Evolutionary conservation across 2,329 filamentous ascomycete species (phyloP).

Genomic region (Fusarium pseudoanthophilum): DNA sequence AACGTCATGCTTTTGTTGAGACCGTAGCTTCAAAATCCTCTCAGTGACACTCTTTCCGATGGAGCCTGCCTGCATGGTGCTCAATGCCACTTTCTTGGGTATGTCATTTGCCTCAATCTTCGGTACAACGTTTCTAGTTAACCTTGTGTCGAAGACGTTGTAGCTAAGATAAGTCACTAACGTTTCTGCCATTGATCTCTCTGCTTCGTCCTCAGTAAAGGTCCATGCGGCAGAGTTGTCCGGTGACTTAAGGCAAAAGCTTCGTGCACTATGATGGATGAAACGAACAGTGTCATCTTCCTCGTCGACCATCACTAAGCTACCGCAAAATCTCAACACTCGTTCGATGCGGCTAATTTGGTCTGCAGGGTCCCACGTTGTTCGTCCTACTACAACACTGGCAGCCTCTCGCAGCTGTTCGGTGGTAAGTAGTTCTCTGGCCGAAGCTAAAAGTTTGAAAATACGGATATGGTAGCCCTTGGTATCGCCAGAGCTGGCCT

Average conservation of each 20-base stretch:
- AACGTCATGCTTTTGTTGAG: background rate
- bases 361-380: constrained; percentile 35
- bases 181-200: background rate
- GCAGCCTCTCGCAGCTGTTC: constrained; percentile 54
- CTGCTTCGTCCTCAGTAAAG: background rate
- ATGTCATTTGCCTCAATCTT: background rate
- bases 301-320: constrained; percentile 50
- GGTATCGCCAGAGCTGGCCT: constrained; percentile 2
- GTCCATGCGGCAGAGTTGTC: background rate
- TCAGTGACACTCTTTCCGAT: too few species aligned
- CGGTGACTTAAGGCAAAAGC: constrained; percentile 46
- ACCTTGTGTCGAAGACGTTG: background rate
- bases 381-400: constrained; percentile 49
- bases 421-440: constrained; percentile 45
- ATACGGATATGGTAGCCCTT: constrained; percentile 40
- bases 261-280: constrained; percentile 50
- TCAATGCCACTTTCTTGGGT: background rate
- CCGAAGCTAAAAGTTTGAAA: constrained; percentile 48
- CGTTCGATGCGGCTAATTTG: constrained; percentile 42
- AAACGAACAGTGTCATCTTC: constrained; percentile 42
- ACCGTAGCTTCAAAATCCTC: too few species aligned
- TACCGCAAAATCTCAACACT: constrained; percentile 47
- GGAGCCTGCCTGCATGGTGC: too few species aligned
- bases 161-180: constrained; percentile 10
- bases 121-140: background rate